Percentiles rank a stretch among this genome's conserved stretches.
Evolutionary conservation across 2,329 filamentous ascomycete genomes (phyloP).

Genomic region (Ophiostoma tasmaniense): DNA sequence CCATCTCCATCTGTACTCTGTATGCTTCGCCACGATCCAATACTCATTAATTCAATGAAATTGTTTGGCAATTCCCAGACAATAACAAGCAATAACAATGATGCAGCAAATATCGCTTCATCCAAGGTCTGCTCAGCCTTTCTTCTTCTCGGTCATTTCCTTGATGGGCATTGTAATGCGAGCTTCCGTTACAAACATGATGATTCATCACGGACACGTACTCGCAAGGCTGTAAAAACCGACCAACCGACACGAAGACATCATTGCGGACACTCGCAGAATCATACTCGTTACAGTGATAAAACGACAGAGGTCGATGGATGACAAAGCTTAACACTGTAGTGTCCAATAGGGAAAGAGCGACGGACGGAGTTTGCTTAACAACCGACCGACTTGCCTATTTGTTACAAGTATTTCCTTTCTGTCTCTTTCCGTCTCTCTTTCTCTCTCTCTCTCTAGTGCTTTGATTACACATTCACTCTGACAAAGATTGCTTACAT

Average conservation of each 20-base stretch:
- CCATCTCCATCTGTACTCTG: not conserved
- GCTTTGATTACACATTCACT: not conserved
- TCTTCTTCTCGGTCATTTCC: not conserved
- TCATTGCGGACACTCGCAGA: no score
- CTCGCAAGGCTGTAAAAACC: not conserved
- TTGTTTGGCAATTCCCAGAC: no score
- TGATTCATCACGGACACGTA: not conserved
- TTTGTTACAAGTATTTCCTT: no score
- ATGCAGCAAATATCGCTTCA: not conserved
- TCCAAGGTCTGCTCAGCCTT: not conserved
- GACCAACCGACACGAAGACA: not conserved
- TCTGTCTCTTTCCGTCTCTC: no score
- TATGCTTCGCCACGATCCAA: not conserved
- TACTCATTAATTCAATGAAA: not conserved
- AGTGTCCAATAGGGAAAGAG: not conserved
- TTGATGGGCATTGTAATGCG: not conserved
- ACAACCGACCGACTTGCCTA: not conserved
- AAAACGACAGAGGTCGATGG: not conserved
- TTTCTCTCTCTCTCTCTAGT: not conserved
- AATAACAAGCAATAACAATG: not conserved
- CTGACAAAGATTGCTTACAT: conserved; percentile 4
- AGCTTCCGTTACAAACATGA: not conserved
- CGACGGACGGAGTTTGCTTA: not conserved
- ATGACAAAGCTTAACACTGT: no score
- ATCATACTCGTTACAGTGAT: no score